phyloP scores from a whole-genome alignment of 345 rosid genomes.

The Clarkia xantiana region DNA sequence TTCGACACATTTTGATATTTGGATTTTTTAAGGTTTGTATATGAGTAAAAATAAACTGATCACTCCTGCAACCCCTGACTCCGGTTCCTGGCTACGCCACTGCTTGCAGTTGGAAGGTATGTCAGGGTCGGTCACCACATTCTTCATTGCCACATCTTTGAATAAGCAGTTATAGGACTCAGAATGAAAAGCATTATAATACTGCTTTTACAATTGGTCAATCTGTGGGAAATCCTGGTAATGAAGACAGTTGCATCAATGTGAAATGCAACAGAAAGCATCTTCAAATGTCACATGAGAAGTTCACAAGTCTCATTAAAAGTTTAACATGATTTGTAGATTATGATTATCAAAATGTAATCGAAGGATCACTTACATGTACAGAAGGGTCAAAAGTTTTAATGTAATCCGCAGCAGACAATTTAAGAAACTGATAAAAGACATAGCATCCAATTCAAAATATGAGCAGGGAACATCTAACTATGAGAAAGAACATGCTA shows the following conservation, averaged over 20 bases:
- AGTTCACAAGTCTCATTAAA: not conserved
- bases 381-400: constrained; percentile 62
- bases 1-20: too few species aligned
- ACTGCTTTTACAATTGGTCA: constrained; percentile 62
- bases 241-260: not conserved
- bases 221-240: constrained; percentile 50
- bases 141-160: constrained; percentile 32
- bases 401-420: constrained; percentile 50
- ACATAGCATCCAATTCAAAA: constrained; percentile 4
- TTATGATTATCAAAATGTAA: not conserved
- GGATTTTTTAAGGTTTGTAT: too few species aligned
- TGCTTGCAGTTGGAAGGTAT: constrained; percentile 58
- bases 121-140: constrained; percentile 69
- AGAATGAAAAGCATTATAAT: constrained; percentile 30
- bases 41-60: too few species aligned
- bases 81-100: too few species aligned
- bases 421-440: constrained; percentile 62
- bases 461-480: not conserved
- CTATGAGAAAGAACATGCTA: too few species aligned
- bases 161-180: constrained; percentile 32
- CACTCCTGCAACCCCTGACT: too few species aligned
- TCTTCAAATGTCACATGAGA: not conserved
- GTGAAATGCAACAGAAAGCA: not conserved
- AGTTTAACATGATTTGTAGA: not conserved
- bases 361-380: constrained; percentile 41